Conservation (phyloP, 208 protist genomes). For the Crithidia mellificae region DNA sequence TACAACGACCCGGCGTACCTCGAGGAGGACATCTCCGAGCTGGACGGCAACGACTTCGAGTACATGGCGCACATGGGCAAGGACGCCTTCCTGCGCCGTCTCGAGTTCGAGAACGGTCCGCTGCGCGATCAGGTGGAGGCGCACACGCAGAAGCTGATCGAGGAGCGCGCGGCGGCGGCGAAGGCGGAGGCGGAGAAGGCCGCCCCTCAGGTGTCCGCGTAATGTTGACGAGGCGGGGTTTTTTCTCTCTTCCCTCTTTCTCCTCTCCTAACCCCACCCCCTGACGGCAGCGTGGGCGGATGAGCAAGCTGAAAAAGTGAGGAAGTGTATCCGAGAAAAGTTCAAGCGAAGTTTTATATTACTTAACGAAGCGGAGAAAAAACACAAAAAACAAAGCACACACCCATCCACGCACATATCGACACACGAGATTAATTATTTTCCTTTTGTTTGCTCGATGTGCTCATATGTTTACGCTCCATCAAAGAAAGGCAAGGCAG, state of each 20-base stretch:
- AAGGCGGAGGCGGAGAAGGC: slow-evolving; percentile 37
- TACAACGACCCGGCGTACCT: slow-evolving; percentile 93
- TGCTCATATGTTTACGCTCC: neutral
- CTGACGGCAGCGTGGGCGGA: no score
- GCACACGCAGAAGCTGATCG: slow-evolving; percentile 85
- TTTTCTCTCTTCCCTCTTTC: no score
- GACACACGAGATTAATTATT: neutral
- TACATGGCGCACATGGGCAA: slow-evolving; percentile 85
- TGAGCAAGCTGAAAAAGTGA: no score
- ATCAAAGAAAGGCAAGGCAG: no score
- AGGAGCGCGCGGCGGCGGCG: slow-evolving; percentile 59
- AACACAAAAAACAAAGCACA: no score
- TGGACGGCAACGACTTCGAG: slow-evolving; percentile 92
- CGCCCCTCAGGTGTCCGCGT: slow-evolving; percentile 32
- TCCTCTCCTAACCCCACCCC: no score
- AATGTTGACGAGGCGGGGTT: neutral
- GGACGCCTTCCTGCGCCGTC: slow-evolving; percentile 91
- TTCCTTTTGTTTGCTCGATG: no score
- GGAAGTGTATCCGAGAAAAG: neutral
- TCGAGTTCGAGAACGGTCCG: slow-evolving; percentile 93
- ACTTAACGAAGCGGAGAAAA: slow-evolving; percentile 15
- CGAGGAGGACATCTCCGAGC: slow-evolving; percentile 79
- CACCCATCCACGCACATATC: neutral
- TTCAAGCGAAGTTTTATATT: slow-evolving; percentile 1
- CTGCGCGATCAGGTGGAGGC: slow-evolving; percentile 92